A percentile compares a stretch with the other conserved stretches of the same genome.
Conservation (phyloP, 345 rosid genomes). For the Sisymbrium altissimum region DNA sequence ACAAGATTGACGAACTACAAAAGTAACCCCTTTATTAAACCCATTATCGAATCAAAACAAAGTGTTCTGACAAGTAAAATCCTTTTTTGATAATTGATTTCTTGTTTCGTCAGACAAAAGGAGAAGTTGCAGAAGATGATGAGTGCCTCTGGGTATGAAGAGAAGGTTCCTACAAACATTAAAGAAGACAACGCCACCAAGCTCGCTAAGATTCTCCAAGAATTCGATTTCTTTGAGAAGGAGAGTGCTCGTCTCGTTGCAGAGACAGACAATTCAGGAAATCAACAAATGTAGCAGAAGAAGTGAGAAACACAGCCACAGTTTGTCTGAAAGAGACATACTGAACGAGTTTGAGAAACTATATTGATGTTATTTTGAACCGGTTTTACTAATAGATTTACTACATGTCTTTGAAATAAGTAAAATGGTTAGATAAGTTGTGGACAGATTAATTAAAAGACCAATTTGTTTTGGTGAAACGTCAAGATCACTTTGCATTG, state of each 20-base stretch:
- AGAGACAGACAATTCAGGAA: constrained; percentile 22
- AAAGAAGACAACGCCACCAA: constrained; percentile 59
- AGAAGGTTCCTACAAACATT: constrained; percentile 65
- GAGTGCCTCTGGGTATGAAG: constrained; percentile 59
- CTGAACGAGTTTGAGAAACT: too few relatives aligned
- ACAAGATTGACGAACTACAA: constrained; percentile 52
- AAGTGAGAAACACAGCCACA: constrained; percentile 9
- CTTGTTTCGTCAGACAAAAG: constrained; percentile 53
- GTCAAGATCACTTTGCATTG: too few relatives aligned
- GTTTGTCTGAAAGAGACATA: neutral
- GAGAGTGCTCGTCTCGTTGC: constrained; percentile 52
- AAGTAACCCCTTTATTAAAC: neutral
- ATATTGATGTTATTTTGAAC: neutral
- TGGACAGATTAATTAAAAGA: neutral
- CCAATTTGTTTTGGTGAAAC: neutral
- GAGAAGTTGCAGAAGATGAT: constrained; percentile 75
- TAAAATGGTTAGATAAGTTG: neutral
- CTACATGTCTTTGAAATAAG: too few relatives aligned
- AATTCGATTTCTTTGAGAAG: constrained; percentile 58
- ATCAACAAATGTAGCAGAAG: neutral
- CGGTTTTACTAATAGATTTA: neutral
- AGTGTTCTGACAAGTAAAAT: neutral
- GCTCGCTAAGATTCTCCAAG: constrained; percentile 59
- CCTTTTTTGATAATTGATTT: neutral
- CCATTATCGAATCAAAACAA: neutral